Base-by-base conservation (phyloP, 352 stramenopile genomes). In the Peronosclerospora sorghi region DNA sequence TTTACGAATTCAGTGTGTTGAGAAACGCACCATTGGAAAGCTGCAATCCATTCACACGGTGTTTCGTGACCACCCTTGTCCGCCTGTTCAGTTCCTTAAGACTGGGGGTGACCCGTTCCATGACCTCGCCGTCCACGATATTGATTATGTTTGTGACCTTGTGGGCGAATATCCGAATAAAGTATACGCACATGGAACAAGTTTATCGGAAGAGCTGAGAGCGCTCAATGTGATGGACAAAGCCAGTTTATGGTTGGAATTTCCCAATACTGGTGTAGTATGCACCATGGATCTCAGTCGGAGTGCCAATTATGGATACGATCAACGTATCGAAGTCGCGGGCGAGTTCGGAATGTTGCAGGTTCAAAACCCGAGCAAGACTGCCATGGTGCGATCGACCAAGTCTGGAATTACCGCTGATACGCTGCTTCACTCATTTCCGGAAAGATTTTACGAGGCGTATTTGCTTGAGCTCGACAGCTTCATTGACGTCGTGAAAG, bases 301-400 rank as follows among this genome's bases (percentile, higher is more conserved):
- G 6, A 78, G 64, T 36, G 75, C 86, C 2, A 65, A 72, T 32
- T 96, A 95, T 48, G 88, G 88, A 27, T 97, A 97, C 55, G 88
- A 97, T 65, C 88, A 97, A 54, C 78, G 88, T 30, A 81, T 90
- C 46, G 88, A 97, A 62, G 66, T 97, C 12, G 76, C 79, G 35
- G 84, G 83, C 2, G 73, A 83, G 43, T 32, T 48, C 27, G 79
- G 79, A 21, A 84, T 86, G 73, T 48, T 86, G 7, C 70, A 88
- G 24, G 72, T 84, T 19, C 51, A 71, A 6, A 96, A 96, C 45
- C 59, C 74, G 15, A 51, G 59, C 13, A 76, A 78, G 49, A 88
- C 73, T 21, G 58, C 64, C 0, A 58, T 80, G 26, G 60, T 91
- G 17, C 53, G 62, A 29, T 76, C 69, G 12, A 74, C 59, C 13